phyloP scores from a whole-genome alignment of 805 yeast species.

The Barnettozyma sucrosica region DNA sequence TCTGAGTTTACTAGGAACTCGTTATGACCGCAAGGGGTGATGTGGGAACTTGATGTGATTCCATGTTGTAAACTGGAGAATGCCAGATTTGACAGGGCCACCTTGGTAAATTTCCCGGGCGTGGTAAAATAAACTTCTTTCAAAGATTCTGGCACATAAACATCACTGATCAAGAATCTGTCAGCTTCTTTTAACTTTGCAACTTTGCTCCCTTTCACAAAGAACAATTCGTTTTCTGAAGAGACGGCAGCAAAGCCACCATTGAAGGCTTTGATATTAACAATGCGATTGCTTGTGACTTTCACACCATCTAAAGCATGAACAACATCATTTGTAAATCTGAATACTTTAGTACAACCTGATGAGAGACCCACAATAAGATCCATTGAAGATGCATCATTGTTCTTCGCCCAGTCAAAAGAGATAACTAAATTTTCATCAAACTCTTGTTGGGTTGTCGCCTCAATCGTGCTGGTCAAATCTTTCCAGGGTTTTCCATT shows the following conservation, averaged over 20 bases:
- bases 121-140: slow-evolving; percentile 8
- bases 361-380: slow-evolving; percentile 19
- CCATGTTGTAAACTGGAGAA: slow-evolving; percentile 3
- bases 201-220: slow-evolving; percentile 1
- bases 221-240: slow-evolving; percentile 18
- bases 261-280: slow-evolving; percentile 7
- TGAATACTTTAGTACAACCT: slow-evolving; percentile 12
- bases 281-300: slow-evolving; percentile 13
- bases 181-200: slow-evolving; percentile 6
- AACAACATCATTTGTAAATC: background rate
- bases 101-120: slow-evolving; percentile 8
- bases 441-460: slow-evolving; percentile 13
- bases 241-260: slow-evolving; percentile 11
- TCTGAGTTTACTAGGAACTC: slow-evolving; percentile 9
- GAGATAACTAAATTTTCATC: slow-evolving; percentile 13
- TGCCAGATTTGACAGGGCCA: background rate
- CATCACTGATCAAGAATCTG: slow-evolving; percentile 20
- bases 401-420: slow-evolving; percentile 16
- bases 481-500: slow-evolving; percentile 15
- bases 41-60: slow-evolving; percentile 8
- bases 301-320: background rate
- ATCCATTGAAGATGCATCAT: slow-evolving; percentile 1
- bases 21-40: slow-evolving; percentile 10
- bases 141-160: background rate
- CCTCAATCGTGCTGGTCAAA: slow-evolving; percentile 5